Percentiles rank a stretch among this genome's conserved stretches.
These are phyloP conservation scores for Agrostemma githago DNA, from an alignment of 148 eudicot genomes.

Conservation along the genomic window DNA sequence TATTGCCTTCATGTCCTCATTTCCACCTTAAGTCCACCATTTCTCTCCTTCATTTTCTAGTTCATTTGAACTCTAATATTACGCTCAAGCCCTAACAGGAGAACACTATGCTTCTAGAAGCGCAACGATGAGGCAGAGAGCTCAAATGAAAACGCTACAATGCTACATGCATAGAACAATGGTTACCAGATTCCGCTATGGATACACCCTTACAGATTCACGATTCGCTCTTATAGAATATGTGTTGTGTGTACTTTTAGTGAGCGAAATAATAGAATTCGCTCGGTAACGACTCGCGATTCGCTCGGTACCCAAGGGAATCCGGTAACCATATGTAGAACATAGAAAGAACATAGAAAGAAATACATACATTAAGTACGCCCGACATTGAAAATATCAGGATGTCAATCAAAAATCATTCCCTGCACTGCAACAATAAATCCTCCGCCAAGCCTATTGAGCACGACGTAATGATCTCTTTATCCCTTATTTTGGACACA, in stretches of 20 bases:
- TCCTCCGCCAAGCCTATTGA: constrained; percentile 8
- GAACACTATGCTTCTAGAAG: neutral
- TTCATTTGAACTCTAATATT: too few relatives aligned
- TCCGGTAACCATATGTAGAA: too few relatives aligned
- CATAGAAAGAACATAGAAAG: neutral
- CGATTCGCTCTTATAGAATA: too few relatives aligned
- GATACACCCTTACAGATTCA: too few relatives aligned
- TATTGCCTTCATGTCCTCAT: too few relatives aligned
- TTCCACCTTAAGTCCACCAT: too few relatives aligned
- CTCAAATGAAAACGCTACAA: neutral
- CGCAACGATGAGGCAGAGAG: neutral
- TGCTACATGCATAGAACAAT: neutral
- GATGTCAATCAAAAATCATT: constrained; percentile 21
- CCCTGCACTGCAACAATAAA: constrained; percentile 15
- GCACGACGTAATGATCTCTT: constrained; percentile 1
- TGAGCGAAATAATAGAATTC: too few relatives aligned
- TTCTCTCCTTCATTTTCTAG: too few relatives aligned
- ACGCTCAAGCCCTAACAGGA: neutral
- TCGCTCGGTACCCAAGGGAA: too few relatives aligned
- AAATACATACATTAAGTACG: constrained; percentile 24
- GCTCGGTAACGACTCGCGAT: too few relatives aligned
- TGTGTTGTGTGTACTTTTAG: too few relatives aligned
- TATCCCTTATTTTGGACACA: neutral
- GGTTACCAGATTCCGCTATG: too few relatives aligned
- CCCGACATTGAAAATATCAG: constrained; percentile 27